Percentiles rank a stretch among this genome's conserved stretches.
Conservation (phyloP, 208 protist species). For the Trypanosoma grayi region DNA sequence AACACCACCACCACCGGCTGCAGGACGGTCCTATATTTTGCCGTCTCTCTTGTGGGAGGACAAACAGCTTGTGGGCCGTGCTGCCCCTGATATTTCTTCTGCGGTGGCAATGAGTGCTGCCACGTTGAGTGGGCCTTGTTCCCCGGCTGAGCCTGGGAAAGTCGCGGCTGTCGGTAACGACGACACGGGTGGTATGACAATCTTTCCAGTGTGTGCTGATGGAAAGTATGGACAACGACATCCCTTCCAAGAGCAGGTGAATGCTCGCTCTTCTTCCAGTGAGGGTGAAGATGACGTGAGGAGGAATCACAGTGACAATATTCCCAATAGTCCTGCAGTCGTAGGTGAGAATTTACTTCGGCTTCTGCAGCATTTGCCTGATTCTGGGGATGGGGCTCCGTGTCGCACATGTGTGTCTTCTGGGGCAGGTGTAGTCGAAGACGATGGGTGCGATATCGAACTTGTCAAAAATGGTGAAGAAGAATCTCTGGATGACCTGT, state of each 20-base stretch:
- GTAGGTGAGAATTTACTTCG: conserved; percentile 8
- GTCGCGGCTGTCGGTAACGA: not conserved
- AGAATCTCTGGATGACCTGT: conserved; percentile 10
- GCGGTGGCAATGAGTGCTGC: not conserved
- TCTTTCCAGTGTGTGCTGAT: not conserved
- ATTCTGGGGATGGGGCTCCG: not conserved
- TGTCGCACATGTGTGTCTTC: not conserved
- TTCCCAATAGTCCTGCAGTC: not conserved
- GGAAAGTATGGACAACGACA: not conserved
- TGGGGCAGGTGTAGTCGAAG: not conserved
- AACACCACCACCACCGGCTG: not conserved
- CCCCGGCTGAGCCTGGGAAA: not conserved
- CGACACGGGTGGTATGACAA: not conserved
- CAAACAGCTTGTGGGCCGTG: not conserved
- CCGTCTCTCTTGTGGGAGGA: no score
- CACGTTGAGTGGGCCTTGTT: not conserved
- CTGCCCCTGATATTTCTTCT: not conserved
- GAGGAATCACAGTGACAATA: not conserved
- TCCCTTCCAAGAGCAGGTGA: not conserved
- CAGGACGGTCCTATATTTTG: no score
- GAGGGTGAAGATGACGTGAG: not conserved
- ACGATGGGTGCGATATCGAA: not conserved
- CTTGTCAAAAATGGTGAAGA: not conserved
- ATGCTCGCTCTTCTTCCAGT: not conserved
- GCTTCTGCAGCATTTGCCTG: conserved; percentile 4